Evolutionary conservation across 2,329 filamentous ascomycete species (phyloP).

Genomic region (Phaeosphaeriaceae sp.): DNA sequence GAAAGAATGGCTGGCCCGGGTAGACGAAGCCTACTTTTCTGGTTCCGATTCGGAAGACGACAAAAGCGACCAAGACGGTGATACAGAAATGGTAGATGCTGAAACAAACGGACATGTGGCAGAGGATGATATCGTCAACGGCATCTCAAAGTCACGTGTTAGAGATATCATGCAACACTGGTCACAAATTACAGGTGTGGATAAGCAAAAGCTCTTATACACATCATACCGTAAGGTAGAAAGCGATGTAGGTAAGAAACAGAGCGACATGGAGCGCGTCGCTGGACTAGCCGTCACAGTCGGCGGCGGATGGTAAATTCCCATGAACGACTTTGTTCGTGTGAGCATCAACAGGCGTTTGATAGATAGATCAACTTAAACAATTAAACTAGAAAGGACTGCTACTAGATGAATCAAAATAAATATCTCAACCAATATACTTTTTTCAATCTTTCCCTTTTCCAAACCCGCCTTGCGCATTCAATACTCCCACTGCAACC

Average conservation of each 20-base stretch:
- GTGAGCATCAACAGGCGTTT: neutral
- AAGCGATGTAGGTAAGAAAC: slow-evolving; percentile 82
- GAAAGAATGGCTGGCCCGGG: slow-evolving; percentile 66
- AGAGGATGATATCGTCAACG: slow-evolving; percentile 56
- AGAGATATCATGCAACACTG: slow-evolving; percentile 76
- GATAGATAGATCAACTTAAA: slow-evolving; percentile 3
- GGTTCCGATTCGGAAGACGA: slow-evolving; percentile 57
- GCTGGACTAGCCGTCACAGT: slow-evolving; percentile 88
- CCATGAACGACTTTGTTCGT: too few relatives aligned
- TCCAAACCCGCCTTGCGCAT: too few relatives aligned
- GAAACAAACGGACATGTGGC: slow-evolving; percentile 7
- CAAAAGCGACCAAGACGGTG: slow-evolving; percentile 46
- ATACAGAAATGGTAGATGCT: slow-evolving; percentile 39
- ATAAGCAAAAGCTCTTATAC: slow-evolving; percentile 73
- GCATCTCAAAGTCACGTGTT: slow-evolving; percentile 70
- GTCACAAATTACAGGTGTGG: slow-evolving; percentile 73
- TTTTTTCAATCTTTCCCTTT: neutral
- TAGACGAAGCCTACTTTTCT: slow-evolving; percentile 83
- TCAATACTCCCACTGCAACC: too few relatives aligned
- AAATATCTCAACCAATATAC: neutral
- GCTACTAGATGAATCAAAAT: neutral
- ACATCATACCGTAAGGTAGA: slow-evolving; percentile 93
- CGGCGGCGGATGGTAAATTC: slow-evolving; percentile 83
- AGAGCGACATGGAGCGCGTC: slow-evolving; percentile 77
- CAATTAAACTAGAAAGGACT: slow-evolving; percentile 9